Base-by-base conservation (phyloP, 495 filamentous ascomycete genomes). In the Lophiostoma macrostomum region DNA sequence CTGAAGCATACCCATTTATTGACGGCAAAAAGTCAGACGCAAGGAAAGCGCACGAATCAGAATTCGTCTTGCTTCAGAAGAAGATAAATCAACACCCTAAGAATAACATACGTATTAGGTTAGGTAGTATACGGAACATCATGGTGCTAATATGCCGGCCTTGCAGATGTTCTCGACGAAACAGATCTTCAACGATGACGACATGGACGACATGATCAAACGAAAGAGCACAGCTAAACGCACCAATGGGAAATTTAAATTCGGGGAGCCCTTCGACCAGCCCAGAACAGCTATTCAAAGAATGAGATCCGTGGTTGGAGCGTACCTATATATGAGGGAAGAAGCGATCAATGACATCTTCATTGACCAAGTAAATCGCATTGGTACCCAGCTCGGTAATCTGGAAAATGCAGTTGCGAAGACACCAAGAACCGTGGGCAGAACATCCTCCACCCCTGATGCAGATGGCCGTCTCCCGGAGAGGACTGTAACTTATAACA, bases 1-100 rank as follows among this genome's bases (percentile, higher is more conserved):
- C 29, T 3, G 45, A 49, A 37, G 30, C 45, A 37, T 49, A 49
- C 38, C 45, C 29, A 8, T 49, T 49, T 49, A 36, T 49, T 12
- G 45, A 49, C 25, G 18, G 32, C 24, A 36, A 25, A 25, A n/a
- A 4, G 12, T 28, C 28, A 6, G 14, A 11, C 25, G n/a, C 28
- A n/a, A 36, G 30, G 34, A 36, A 16, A 49, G 45, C 45, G 20
- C 34, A 49, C 45, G 45, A 37, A 25, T 7, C 23, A 4, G 45
- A 49, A 20, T 49, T 49, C 11, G 27, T 49, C 30, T 34, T 49
- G 32, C 45, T 49, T 19, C 45, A 49, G 38, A 38, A 36, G 18
- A 36, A 13, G 14, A 49, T 49, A 10, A 49, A 49, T 18, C 13
- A 23, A 24, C 16, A 38, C 5, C 10, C 45, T 18, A 49, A 49